Base-by-base conservation (phyloP, 352 stramenopile genomes). In the Phytophthora sp. region DNA sequence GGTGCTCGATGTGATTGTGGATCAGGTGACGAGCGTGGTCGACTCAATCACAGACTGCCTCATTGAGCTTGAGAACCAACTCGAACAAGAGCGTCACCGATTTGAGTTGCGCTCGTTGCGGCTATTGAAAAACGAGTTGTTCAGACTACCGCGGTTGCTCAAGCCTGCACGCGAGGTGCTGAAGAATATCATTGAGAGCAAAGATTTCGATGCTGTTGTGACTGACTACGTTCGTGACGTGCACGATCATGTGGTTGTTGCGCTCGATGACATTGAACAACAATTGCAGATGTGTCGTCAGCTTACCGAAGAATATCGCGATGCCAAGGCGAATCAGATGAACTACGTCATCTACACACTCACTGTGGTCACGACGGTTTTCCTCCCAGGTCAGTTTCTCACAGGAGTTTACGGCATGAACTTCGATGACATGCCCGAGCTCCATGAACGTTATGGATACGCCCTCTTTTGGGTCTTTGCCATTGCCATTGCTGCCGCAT, bases 261-360 rank as follows among this genome's bases (percentile, higher is more conserved):
- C 93, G 47, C 74, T 96, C 26, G 79, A 92, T 53, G 83, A 94
- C 56, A 95, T 94, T 38, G 83, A 95, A 41, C 76, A 90, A 20
- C 83, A 93, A 55, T 69, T 91, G 18, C 84, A 93, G 30, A 93
- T 93, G 83, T 93, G 83, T 23, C 78, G 84, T 1, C 66, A 87
- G 26, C 67, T 96, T 44, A 91, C 84, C 4, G 82, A 93, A 65
- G 86, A 95, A 52, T 92, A 93, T 58, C 84, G 89, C 9, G 87
- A 96, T 42, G 83, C 80, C 35, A 91, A 94, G 56, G 73, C 84
- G 1, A 91, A 89, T 52, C 87, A 94, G 65, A 94, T 93, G 86
- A 94, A 96, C 71, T 89, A 94, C 46, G 88, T 95, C 24, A 93
- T 97, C 54, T 96, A 96, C 75, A 94, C 84, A n/a, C 78, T 97